Base-by-base conservation (phyloP, 192 early-diverging fungal species). In the Martensiomyces pterosporus region DNA sequence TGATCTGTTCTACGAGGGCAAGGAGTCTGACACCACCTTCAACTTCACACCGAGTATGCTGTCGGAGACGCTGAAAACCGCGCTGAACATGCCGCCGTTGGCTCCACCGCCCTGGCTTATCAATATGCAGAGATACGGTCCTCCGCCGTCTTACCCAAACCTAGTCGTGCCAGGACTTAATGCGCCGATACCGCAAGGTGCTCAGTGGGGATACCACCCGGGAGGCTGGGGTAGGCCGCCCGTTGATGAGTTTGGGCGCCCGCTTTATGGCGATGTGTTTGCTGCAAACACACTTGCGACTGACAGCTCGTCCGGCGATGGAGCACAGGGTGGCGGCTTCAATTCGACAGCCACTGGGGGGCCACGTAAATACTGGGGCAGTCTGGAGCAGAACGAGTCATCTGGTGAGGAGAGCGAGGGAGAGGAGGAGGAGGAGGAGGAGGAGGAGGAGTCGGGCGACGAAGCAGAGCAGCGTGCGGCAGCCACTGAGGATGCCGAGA, bases 151-250 rank as follows among this genome's bases (percentile, higher is more conserved):
- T 42, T 99, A 99, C 59, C 91, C 92, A 2, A 84, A 81, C 47
- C 66, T 99, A 22, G 85, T 85, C 51, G 82, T 99, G 35, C 90
- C 96, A 4, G 96, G 96, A 0, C 70, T 99, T 23, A 99, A 96
- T 53, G 88, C 92, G 9, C 96, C 96, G 4, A 97, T 99, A 56
- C 96, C 96, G 4, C 78, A 83, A 24, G 96, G 93, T 7, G 94
- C 92, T n/a, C 89, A 94, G 55, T 99, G 94, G 96, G 96, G 96
- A 15, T 99, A 86, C 59, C 94, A 97, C 53, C 93, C 94, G 3
- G 96, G 96, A 45, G 94, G 92, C 39, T 92, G 89, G 89, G 89
- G 89, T 9, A 80, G 81, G 54, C 86, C 89, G 26, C 89, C 89
- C 9, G 85, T 91, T 2, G 87, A 91, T 53, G 85, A 90, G 68